phyloP scores from a whole-genome alignment of 202 grass and related monocot genomes.

The Bolboschoenoplectus hybrid region DNA sequence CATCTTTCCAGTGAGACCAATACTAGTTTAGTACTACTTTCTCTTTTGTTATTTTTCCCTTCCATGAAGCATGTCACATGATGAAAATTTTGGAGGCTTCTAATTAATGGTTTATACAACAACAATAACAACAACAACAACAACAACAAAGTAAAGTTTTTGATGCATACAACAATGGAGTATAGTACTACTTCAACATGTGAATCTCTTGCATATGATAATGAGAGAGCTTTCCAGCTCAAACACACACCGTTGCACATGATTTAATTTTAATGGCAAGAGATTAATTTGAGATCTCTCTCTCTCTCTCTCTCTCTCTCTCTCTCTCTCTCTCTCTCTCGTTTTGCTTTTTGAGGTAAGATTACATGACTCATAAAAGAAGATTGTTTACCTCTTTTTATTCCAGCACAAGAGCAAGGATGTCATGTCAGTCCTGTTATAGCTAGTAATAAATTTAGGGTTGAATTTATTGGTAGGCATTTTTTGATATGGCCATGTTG shows the following conservation, averaged over 20 bases:
- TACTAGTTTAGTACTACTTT: background rate
- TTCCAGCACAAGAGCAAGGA: background rate
- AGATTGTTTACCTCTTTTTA: constrained; percentile 4
- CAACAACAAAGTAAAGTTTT: background rate
- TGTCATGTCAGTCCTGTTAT: constrained; percentile 4
- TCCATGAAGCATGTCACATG: background rate
- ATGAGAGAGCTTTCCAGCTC: constrained; percentile 23
- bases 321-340: background rate
- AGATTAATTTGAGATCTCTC: background rate
- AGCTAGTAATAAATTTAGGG: background rate
- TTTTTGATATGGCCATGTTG: background rate
- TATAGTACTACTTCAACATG: background rate
- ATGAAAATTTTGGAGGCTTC: background rate
- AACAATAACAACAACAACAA: background rate
- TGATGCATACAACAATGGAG: background rate
- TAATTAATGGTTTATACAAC: background rate
- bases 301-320: background rate
- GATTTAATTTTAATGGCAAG: background rate
- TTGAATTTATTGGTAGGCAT: background rate
- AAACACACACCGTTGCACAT: constrained; percentile 20
- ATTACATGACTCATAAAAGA: background rate
- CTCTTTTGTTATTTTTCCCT: background rate
- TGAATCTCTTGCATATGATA: constrained; percentile 13
- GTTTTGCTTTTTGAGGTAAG: constrained; percentile 19
- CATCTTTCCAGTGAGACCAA: background rate